Percentiles rank a stretch among this genome's conserved stretches.
These are phyloP conservation scores for Phalaenopsis aphrodite DNA, from an alignment of 106 monocot genomes.

Conservation along the genomic window DNA sequence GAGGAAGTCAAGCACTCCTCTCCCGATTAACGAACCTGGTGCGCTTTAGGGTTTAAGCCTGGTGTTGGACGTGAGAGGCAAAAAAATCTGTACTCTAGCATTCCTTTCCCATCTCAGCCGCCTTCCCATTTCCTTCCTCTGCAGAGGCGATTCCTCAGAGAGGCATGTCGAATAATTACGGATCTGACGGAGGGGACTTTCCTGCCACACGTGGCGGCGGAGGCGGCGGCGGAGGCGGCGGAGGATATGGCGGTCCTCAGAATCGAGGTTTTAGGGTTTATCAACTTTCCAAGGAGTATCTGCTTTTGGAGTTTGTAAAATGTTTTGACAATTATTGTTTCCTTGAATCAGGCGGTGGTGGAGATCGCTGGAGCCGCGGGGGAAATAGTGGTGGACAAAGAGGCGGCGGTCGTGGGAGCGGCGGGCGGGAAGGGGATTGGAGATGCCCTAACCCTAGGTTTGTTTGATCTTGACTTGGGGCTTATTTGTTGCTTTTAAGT, in stretches of 20 bases:
- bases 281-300: not conserved
- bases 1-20: no score
- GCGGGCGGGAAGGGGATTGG: slow-evolving; percentile 94
- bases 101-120: not conserved
- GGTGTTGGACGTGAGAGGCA: not conserved
- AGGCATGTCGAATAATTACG: slow-evolving; percentile 56
- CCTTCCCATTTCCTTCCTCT: not conserved
- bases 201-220: slow-evolving; percentile 26
- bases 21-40: no score
- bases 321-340: not conserved
- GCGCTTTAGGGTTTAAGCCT: no score
- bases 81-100: not conserved
- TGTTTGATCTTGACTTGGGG: not conserved
- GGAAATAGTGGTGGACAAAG: slow-evolving; percentile 38
- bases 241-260: slow-evolving; percentile 32
- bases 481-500: not conserved
- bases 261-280: slow-evolving; percentile 20
- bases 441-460: slow-evolving; percentile 82
- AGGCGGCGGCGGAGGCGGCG: slow-evolving; percentile 16
- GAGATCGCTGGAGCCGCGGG: slow-evolving; percentile 29
- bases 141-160: not conserved
- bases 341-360: slow-evolving; percentile 10
- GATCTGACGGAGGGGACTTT: slow-evolving; percentile 26
- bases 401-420: slow-evolving; percentile 39
- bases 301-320: not conserved